Conservation (phyloP, 306 rosid genomes). For the Inga oerstediana region DNA sequence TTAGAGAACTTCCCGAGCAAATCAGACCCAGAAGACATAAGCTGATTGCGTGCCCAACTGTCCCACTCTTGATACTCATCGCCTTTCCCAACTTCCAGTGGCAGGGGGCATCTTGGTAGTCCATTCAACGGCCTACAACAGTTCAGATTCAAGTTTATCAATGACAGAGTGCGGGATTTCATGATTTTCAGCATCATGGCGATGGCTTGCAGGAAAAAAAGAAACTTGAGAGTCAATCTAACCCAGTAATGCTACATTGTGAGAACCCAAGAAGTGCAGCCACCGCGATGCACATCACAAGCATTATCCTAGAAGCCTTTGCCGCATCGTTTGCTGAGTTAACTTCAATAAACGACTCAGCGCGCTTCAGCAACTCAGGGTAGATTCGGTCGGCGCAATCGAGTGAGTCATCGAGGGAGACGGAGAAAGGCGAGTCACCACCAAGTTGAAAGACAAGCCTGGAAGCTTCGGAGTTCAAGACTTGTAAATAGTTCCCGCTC, state of each 20-base stretch:
- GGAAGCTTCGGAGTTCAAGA: slow-evolving; percentile 57
- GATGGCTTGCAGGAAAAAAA: neutral
- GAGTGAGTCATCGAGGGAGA: slow-evolving; percentile 31
- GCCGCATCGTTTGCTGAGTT: slow-evolving; percentile 45
- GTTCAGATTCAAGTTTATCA: neutral
- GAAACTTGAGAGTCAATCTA: slow-evolving; percentile 1
- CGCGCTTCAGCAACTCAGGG: slow-evolving; percentile 59
- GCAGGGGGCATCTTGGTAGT: slow-evolving; percentile 70
- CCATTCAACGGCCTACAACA: slow-evolving; percentile 66
- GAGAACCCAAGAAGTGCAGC: slow-evolving; percentile 72
- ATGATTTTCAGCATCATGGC: neutral
- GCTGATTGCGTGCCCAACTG: slow-evolving; percentile 84
- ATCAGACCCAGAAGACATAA: slow-evolving; percentile 90
- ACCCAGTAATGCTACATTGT: slow-evolving; percentile 80
- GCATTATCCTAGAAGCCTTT: slow-evolving; percentile 40
- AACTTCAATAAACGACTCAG: slow-evolving; percentile 50
- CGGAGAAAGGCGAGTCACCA: slow-evolving; percentile 26
- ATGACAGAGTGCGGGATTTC: neutral
- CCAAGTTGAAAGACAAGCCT: slow-evolving; percentile 46
- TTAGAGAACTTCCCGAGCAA: slow-evolving; percentile 81
- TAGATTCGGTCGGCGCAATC: slow-evolving; percentile 60
- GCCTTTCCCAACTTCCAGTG: slow-evolving; percentile 34
- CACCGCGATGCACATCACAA: slow-evolving; percentile 65
- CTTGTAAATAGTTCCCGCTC: slow-evolving; percentile 57
- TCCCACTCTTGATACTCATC: slow-evolving; percentile 64